Base-by-base conservation (phyloP, 176 grass and related monocot genomes). In the Rhipidocladum racemiflorum region DNA sequence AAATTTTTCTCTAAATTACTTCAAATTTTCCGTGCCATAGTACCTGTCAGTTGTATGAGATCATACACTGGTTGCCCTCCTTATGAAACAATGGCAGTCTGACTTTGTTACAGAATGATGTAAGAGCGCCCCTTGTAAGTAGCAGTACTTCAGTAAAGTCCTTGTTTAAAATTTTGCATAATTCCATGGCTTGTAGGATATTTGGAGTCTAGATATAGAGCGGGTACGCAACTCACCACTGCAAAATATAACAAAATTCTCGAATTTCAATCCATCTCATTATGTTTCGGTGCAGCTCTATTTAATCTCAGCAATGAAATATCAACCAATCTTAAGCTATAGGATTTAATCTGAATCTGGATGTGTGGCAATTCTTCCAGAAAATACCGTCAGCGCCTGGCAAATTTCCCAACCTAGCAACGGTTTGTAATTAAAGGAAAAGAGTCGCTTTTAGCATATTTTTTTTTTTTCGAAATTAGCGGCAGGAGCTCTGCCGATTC, bases 1-100 rank as follows among this genome's bases (percentile, higher is more conserved):
- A 70, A 70, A 68, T 34, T 54, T 80, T 85, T 6, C 73, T 36
- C 0, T 76, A 18, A 68, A 51, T 36, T 79, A 61, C 17, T 55
- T 15, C 9, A 61, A 4, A 17, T 15, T 30, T 51, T 63, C 36
- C 2, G 36, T 76, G 44, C 61, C 46, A 39, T 48, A 16, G 32
- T 44, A 54, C 32, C 35, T 61, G 24, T 40, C 12, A 73, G 63
- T 24, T 67, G 40, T 70, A 50, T 48, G 27, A 57, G n/a, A 82
- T 60, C 14, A 39, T 57, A 75, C 68, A 48, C 15, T 40, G 69
- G 32, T 28, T 38, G 78, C 13, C 8, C 67, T 72, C 27, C 14
- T 85, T 64, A 29, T 51, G 66, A 71, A 71, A 71, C 74, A 61
- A 16, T 44, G 9, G 24, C 5, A 43, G 35, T 50, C 17, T 60